Evolutionary conservation across 345 rosid species (phyloP), one percentile per base, ranked within the genome.

Genomic region (Odontarrhena argentea): DNA sequence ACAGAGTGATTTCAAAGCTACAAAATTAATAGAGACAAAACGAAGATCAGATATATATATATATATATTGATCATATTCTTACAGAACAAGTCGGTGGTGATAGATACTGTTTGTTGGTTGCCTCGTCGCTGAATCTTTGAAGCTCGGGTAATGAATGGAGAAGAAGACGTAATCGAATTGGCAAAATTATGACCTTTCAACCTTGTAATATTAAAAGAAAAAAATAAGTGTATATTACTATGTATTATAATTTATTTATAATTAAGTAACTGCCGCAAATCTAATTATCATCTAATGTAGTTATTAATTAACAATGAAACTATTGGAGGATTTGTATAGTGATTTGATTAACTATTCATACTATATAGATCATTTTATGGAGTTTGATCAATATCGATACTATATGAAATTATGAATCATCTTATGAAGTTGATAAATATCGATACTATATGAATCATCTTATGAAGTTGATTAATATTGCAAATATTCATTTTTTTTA

Each of bases 81-180:
- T 73, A 73, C 77, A 65, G 15, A 65, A 65, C 42, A 50, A 3
- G 65, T 8, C 51, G 65, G 70, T 37, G 65, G 70, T 37, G 65
- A 55, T 55, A 55, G 58, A 55, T 56, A 55, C 45, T 64, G 59
- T 47, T 32, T 22, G 46, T 41, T 32, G 36, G 4, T 25, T 65
- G 65, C 70, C 48, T 72, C 66, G 47, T 65, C 61, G 61, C 61
- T 18, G 60, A 51, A 58, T 59, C 49, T 24, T 59, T 70, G 32
- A 9, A 42, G 35, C 42, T 37, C 13, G 1, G 18, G 34, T 7
- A 34, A 44, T 32, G 36, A 55, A 25, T 32, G 59, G 30, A 47
- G 42, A 53, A 50, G 58, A 62, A 63, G 70, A 64, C 64, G 65
- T 71, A 30, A 47, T 30, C 48, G 36, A 7, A 55, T 55, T 46